Evolutionary conservation across 306 rosid genomes (phyloP).

Genomic region (Castanopsis chinensis): DNA sequence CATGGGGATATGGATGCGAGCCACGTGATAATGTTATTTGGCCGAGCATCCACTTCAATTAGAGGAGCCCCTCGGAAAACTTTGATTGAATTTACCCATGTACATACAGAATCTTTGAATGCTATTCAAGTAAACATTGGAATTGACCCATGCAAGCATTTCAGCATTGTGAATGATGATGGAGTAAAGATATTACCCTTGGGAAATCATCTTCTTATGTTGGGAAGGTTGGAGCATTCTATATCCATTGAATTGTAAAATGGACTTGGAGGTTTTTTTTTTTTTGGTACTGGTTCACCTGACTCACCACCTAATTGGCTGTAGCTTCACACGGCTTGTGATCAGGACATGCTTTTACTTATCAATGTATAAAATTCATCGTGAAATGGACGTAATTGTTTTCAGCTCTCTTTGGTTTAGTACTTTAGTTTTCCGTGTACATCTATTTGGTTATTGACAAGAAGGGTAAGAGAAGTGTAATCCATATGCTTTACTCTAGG

Average conservation of each 20-base stretch:
- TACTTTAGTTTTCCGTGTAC: background rate
- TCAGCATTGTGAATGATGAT: constrained; percentile 61
- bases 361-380: background rate
- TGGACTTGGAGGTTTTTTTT: background rate
- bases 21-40: constrained; percentile 71
- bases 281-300: background rate
- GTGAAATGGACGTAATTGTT: background rate
- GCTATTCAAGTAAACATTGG: constrained; percentile 44
- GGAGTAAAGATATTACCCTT: constrained; percentile 66
- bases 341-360: background rate
- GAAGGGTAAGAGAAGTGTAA: background rate
- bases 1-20: constrained; percentile 65
- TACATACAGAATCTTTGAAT: constrained; percentile 13
- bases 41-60: constrained; percentile 26
- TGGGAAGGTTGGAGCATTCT: constrained; percentile 56
- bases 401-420: background rate
- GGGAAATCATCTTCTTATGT: constrained; percentile 48
- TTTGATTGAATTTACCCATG: constrained; percentile 38
- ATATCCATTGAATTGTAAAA: constrained; percentile 43
- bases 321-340: background rate
- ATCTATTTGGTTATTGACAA: background rate
- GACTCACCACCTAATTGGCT: background rate
- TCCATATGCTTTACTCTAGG: background rate
- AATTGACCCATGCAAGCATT: constrained; percentile 77
- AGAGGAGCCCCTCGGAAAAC: constrained; percentile 37